These are phyloP conservation scores for Diophrys appendiculata DNA, from an alignment of 73 alveolate genomes.

Conservation along the genomic window DNA sequence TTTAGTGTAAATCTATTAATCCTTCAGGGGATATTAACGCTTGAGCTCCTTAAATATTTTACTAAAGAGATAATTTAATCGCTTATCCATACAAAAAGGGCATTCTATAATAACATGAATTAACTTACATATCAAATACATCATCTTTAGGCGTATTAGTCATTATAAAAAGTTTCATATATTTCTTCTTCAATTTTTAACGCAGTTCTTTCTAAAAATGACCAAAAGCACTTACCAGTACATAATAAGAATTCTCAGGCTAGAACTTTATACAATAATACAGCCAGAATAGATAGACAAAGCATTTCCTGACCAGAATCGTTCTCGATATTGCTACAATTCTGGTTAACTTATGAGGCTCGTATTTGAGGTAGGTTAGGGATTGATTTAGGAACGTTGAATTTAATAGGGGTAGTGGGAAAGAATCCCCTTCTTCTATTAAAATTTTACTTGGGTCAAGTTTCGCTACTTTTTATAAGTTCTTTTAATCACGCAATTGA, in stretches of 20 bases:
- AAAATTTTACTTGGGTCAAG: too few relatives aligned
- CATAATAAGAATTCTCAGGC: neutral
- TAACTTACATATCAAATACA: neutral
- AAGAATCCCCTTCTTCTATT: neutral
- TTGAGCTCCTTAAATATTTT: neutral
- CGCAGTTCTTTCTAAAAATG: conserved; percentile 1
- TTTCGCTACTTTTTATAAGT: too few relatives aligned
- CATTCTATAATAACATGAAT: neutral
- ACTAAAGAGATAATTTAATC: neutral
- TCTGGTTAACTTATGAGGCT: neutral
- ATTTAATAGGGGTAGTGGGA: neutral
- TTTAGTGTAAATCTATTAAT: neutral
- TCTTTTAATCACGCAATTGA: too few relatives aligned
- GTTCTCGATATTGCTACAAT: neutral
- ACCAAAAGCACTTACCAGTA: neutral
- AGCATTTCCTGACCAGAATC: neutral
- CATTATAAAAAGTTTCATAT: conserved; percentile 5
- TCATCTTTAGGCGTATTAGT: conserved; percentile 9
- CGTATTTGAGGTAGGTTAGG: neutral
- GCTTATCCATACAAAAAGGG: conserved; percentile 3
- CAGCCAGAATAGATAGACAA: neutral
- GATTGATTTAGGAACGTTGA: neutral
- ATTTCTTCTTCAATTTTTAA: neutral
- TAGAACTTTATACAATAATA: neutral
- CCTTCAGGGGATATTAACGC: neutral